Evolutionary conservation across 768 basidiomycete species (phyloP), one percentile per base, ranked within the genome.

Genomic region (Suillus fuscotomentosus): DNA sequence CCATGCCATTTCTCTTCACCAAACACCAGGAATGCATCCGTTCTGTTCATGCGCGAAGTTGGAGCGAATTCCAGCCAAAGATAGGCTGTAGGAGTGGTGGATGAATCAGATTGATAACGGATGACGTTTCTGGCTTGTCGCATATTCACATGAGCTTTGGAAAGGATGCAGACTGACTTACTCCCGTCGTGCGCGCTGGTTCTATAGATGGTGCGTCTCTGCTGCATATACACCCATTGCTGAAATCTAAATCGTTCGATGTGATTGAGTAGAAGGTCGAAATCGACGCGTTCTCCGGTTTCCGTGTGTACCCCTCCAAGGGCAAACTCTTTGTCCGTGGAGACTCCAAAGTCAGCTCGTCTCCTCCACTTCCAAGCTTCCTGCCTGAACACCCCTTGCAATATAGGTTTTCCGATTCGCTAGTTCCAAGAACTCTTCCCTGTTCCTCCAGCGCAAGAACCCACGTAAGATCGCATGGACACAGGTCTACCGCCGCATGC

Each of bases 401-500:
- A 59, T 42, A 11, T 73, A 97, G 95, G 86, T 95, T 77, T 98
- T 97, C 91, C 94, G 97, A 78, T 99, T 99, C 82, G 84, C 90
- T 71, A 83, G 79, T 77, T 92, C 93, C 68, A 99, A 99, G 88
- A 92, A 88, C 75, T 86, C 95, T 67, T 98, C 97, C 66, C 91
- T 99, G 70, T 99, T 99, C 89, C 83, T 92, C 65, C 97, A 99
- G 80, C 93, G 97, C 83, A 99, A 99, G 85, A 99, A 99, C 86
- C 97, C 97, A 60, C 94, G 97, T 77, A 99, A 99, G 88, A 95
- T 99, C 82, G 91, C 97, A 68, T 99, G 97, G 97, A 99, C 97
- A 45, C 81, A 83, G 72, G 87, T 91, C 67, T 97, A 92, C 86
- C 91, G 94, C 69, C 91, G 95, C 72, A 94, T 97, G 90, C 97